Base-by-base conservation (phyloP, 306 rosid genomes). In the Spatholobus suberectus region DNA sequence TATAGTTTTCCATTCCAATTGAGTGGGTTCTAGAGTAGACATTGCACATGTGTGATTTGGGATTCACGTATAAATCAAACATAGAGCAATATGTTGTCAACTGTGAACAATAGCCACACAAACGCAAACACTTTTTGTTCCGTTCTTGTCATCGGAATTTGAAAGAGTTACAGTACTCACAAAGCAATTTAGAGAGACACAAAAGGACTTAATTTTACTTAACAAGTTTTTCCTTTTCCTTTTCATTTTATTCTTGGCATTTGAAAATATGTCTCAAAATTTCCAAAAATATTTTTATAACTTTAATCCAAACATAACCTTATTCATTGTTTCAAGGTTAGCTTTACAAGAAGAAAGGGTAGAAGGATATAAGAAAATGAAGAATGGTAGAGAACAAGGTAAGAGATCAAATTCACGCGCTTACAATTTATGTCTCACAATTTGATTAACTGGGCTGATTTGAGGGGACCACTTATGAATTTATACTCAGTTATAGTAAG, bases 1-100 rank as follows among this genome's bases (percentile, higher is more conserved):
- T 34, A 66, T 52, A 55, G 62, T 75, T 82, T 70, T 38, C 44
- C 71, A 35, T 77, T 77, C 35, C 23, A 55, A 17, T 54, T 38
- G 20, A 52, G 76, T 65, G 81, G 54, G 66, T 18, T 63, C 21
- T 13, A 20, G 62, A 29, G 37, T 63, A 14, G 67, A 67, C 75
- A 81, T 49, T 34, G 62, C 74, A 35, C 29, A 2, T 81, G 54
- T 65, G 34, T 62, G 35, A 15, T 47, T 13, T 78, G 26, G 55
- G 75, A 51, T 23, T 78, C 67, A 51, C 14, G 18, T 35, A 66
- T 54, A 67, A 46, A 66, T 37, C 75, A 67, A 51, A 20, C 2
- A 24, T 68, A 8, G 57, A 69, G 35, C 32, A 69, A 27, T 27
- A 38, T 68, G 77, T 24, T 24, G 8, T 52, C 52, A 21, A 62